Percentiles rank a stretch among this genome's conserved stretches.
Evolutionary conservation across 129 eudicot species (phyloP).

Genomic region (Centella asiatica): DNA sequence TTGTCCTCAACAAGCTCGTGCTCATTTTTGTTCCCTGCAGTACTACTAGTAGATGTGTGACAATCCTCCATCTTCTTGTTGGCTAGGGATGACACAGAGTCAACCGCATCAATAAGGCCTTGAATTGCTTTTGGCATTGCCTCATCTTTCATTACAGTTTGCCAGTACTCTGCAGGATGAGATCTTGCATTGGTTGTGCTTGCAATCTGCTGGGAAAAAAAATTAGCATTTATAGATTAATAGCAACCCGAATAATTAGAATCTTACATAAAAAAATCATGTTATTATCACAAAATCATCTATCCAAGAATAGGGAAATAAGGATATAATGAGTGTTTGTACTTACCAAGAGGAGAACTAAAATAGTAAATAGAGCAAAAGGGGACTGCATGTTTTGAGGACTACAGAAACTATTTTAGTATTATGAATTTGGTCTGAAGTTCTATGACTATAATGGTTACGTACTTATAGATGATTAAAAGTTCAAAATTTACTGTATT

Average conservation of each 20-base stretch:
- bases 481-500: no score
- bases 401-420: neutral
- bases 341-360: constrained; percentile 19
- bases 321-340: neutral
- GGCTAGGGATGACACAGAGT: neutral
- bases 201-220: constrained; percentile 20
- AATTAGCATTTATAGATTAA: neutral
- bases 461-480: constrained; percentile 10
- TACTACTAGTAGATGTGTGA: constrained; percentile 6
- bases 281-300: no score
- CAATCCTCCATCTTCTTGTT: constrained; percentile 13
- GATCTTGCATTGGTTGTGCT: constrained; percentile 20
- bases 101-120: constrained; percentile 10
- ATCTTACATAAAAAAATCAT: no score
- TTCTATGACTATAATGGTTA: neutral
- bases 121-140: constrained; percentile 26
- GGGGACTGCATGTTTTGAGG: neutral
- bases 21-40: neutral
- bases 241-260: no score
- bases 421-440: neutral
- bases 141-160: constrained; percentile 13
- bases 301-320: no score
- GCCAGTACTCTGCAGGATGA: constrained; percentile 27
- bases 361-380: constrained; percentile 11
- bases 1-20: neutral